Conservation (phyloP, 441 rosid species). For the Codiaeum variegatum region DNA sequence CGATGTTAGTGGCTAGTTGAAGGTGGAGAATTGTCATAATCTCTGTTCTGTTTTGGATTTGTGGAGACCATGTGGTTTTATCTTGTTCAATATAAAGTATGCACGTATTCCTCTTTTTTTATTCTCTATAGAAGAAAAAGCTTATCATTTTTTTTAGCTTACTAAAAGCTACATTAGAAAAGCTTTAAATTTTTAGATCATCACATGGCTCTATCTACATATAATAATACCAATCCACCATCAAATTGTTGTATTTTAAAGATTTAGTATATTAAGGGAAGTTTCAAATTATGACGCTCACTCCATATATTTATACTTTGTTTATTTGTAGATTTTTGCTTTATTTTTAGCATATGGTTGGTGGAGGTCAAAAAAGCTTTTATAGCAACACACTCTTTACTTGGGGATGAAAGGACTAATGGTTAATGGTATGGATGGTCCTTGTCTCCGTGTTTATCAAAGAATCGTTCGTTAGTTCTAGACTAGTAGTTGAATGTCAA, state of each 20-base stretch:
- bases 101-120: neutral
- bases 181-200: neutral
- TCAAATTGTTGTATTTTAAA: too few species aligned
- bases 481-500: too few species aligned
- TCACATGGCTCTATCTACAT: slow-evolving; percentile 15
- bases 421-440: neutral
- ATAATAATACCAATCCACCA: neutral
- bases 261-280: too few species aligned
- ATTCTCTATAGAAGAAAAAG: slow-evolving; percentile 17
- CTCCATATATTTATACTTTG: neutral
- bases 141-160: slow-evolving; percentile 21
- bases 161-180: slow-evolving; percentile 22
- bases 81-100: neutral
- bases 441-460: slow-evolving; percentile 9
- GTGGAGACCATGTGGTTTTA: slow-evolving; percentile 33
- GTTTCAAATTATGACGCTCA: neutral
- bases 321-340: neutral
- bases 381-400: neutral
- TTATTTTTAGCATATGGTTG: neutral
- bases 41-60: slow-evolving; percentile 5
- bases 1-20: slow-evolving; percentile 16
- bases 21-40: slow-evolving; percentile 26
- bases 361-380: slow-evolving; percentile 19
- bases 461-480: too few species aligned
- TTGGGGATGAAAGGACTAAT: neutral